These are phyloP conservation scores for Coemansia sp. DNA, from an alignment of 192 early-diverging fungal species.

Conservation along the genomic window DNA sequence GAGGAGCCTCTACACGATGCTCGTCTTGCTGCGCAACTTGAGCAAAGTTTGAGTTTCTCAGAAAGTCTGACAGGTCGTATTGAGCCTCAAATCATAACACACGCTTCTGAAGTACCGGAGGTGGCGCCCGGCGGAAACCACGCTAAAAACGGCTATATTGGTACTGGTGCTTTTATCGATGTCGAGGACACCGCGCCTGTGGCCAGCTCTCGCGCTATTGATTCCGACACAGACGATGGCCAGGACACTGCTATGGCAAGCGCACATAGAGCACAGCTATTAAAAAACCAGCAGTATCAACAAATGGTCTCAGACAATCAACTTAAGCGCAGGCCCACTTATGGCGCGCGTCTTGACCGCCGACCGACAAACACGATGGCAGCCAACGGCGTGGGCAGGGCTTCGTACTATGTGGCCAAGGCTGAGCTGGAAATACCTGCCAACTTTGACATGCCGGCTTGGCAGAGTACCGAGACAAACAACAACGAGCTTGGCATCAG, in stretches of 20 bases:
- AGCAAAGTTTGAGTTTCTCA: slow-evolving; percentile 15
- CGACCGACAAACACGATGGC: slow-evolving; percentile 14
- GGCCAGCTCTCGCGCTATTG: slow-evolving; percentile 1
- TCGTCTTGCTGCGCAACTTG: slow-evolving; percentile 10
- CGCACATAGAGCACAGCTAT: neutral
- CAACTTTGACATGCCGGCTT: slow-evolving; percentile 36
- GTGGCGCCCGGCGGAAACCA: too few relatives aligned
- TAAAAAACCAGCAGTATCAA: slow-evolving; percentile 1
- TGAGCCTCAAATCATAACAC: neutral
- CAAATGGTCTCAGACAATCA: neutral
- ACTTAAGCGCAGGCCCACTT: slow-evolving; percentile 21
- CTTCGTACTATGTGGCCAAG: slow-evolving; percentile 37
- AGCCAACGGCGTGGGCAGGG: slow-evolving; percentile 12
- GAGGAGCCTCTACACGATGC: slow-evolving; percentile 4
- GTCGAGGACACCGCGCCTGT: neutral
- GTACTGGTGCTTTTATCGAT: neutral
- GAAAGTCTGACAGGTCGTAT: slow-evolving; percentile 10
- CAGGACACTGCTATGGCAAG: neutral
- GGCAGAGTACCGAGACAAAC: neutral
- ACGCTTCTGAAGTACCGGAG: neutral
- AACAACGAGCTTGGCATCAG: neutral
- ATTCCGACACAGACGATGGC: slow-evolving; percentile 2
- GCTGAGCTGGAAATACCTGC: slow-evolving; percentile 38
- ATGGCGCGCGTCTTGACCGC: slow-evolving; percentile 24
- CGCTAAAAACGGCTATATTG: neutral